Evolutionary conservation across 768 basidiomycete genomes (phyloP), one percentile per base, ranked within the genome.

Genomic region (Termitomyces sp.): DNA sequence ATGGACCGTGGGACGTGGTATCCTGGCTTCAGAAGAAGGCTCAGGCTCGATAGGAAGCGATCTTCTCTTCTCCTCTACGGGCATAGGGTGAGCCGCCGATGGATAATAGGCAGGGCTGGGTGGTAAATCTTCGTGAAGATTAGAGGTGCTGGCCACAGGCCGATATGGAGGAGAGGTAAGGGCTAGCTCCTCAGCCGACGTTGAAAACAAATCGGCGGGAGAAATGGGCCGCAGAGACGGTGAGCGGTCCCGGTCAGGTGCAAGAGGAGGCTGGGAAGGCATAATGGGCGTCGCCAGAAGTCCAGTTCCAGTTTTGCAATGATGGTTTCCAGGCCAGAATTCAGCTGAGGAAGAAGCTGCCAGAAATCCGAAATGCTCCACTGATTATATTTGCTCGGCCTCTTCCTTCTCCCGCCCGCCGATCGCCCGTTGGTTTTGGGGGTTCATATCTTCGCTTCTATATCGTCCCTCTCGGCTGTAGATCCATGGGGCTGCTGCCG

Each of bases 1-100:
- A 66, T 85, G 86, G 31, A 85, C 85, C 34, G 74, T 66, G 15
- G 73, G 77, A 49, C 75, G 63, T 31, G 57, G 61, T 61, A 58
- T 47, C 53, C 61, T 57, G 51, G 61, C 51, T 39, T 66, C 58
- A 31, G 58, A 55, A 65, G 44, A 57, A 37, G 57, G 46, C 41
- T 62, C 53, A 20, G 62, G 56, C n/a, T 68, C 64, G 39, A 71
- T 56, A 50, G 59, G 56, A 55, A 65, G 63, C 47, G 58, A 56
- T 29, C 58, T 64, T 20, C 61, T 55, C 44, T 62, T 63, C 31
- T 64, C 62, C 26, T 65, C 62, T 33, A 62, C 55, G 24, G 50
- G n/a, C 44, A 69, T 64, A 13, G 55, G 34, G 51, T 68, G 54
- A 22, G 64, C 60, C 33, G 51, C 53, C 28, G 57, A 56, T 26